These are phyloP conservation scores for Byssoonygena ceratinophila DNA, from an alignment of 2,329 filamentous ascomycete genomes.

Conservation along the genomic window DNA sequence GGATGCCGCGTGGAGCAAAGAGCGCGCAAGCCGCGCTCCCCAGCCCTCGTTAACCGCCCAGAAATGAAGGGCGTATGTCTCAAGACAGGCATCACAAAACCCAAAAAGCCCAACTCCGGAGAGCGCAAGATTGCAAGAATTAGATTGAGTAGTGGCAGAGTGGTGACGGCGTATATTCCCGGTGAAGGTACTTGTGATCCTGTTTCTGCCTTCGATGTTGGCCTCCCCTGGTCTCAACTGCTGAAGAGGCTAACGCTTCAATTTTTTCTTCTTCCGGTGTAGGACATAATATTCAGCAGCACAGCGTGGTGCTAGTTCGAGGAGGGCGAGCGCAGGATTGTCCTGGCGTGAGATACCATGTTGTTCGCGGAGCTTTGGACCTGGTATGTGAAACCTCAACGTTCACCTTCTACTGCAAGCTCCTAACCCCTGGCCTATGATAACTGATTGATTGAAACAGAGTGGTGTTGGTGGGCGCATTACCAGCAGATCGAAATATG, in stretches of 20 bases:
- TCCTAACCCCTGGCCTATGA: slow-evolving; percentile 17
- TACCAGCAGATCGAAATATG: slow-evolving; percentile 87
- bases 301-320: slow-evolving; percentile 91
- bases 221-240: too few relatives aligned
- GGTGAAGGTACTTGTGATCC: slow-evolving; percentile 57
- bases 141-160: slow-evolving; percentile 71
- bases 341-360: slow-evolving; percentile 91
- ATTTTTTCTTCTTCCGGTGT: slow-evolving; percentile 13
- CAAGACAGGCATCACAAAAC: slow-evolving; percentile 84
- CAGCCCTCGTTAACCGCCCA: slow-evolving; percentile 65
- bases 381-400: slow-evolving; percentile 51
- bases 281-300: slow-evolving; percentile 97
- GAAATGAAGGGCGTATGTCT: slow-evolving; percentile 92
- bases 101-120: slow-evolving; percentile 98
- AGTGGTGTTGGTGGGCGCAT: slow-evolving; percentile 79
- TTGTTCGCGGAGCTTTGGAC: slow-evolving; percentile 85
- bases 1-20: slow-evolving; percentile 70
- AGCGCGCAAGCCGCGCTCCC: slow-evolving; percentile 77
- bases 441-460: slow-evolving; percentile 39
- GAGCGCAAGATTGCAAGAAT: slow-evolving; percentile 94
- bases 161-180: slow-evolving; percentile 88
- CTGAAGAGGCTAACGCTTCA: too few relatives aligned
- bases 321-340: slow-evolving; percentile 93
- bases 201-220: not conserved
- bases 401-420: not conserved